phyloP scores from a whole-genome alignment of 768 basidiomycete species.

The Leccinum variicolor region DNA sequence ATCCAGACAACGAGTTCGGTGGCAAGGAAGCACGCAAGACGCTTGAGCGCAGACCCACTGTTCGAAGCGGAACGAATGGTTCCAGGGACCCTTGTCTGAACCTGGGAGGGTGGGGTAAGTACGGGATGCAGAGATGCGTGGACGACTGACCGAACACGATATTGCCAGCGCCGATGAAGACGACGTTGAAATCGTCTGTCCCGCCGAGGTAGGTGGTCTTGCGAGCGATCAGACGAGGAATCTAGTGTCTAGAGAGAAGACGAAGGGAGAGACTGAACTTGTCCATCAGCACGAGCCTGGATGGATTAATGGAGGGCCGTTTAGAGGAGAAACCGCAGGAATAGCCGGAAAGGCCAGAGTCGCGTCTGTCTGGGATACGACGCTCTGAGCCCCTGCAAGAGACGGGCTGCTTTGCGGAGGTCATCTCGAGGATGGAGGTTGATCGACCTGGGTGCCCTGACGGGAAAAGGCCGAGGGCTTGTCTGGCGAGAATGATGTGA shows the following conservation, averaged over 20 bases:
- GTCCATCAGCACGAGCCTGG: conserved; percentile 74
- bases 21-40: conserved; percentile 41
- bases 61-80: conserved; percentile 88
- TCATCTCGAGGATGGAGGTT: conserved; percentile 30
- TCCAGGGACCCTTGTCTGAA: conserved; percentile 88
- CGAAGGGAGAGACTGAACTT: conserved; percentile 43
- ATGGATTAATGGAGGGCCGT: conserved; percentile 73
- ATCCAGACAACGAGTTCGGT: conserved; percentile 44
- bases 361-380: conserved; percentile 44
- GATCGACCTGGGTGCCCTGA: too few species aligned
- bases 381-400: conserved; percentile 46
- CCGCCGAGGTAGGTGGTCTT: conserved; percentile 53
- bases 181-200: conserved; percentile 82
- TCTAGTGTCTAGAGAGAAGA: neutral
- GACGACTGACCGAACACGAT: conserved; percentile 85
- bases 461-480: too few species aligned
- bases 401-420: conserved; percentile 26
- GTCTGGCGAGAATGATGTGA: too few species aligned
- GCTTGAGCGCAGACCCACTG: conserved; percentile 65
- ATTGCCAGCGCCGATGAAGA: conserved; percentile 94
- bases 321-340: conserved; percentile 50
- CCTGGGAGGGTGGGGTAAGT: conserved; percentile 40
- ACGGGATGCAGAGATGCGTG: neutral
- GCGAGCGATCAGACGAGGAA: conserved; percentile 11
- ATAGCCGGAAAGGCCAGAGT: conserved; percentile 36